A percentile compares a stretch with the other conserved stretches of the same genome.
Evolutionary conservation across 768 basidiomycete genomes (phyloP).

Genomic region (Rhodosporidiobolus sp.): DNA sequence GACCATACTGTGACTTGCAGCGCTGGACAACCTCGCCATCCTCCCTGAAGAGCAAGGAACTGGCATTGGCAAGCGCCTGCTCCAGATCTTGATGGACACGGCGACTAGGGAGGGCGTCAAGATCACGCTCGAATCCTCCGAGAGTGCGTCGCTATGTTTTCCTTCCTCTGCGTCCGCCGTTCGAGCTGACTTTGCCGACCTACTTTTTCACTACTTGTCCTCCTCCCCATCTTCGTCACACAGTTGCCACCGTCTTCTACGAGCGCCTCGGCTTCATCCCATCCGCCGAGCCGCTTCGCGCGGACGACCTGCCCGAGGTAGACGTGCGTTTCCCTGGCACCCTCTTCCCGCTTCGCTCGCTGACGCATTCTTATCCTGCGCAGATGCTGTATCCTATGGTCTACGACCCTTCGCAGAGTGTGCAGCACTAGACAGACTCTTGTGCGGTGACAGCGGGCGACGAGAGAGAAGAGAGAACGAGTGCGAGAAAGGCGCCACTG

Average conservation of each 20-base stretch:
- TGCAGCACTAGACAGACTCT: too few relatives aligned
- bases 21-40: slow-evolving; percentile 1
- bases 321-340: not conserved
- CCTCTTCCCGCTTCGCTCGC: not conserved
- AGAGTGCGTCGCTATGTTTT: not conserved
- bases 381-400: too few relatives aligned
- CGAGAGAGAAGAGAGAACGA: too few relatives aligned
- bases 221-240: too few relatives aligned
- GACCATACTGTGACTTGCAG: too few relatives aligned
- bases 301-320: not conserved
- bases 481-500: too few relatives aligned
- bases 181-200: too few relatives aligned
- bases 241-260: not conserved
- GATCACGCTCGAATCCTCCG: not conserved
- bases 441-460: too few relatives aligned
- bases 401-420: too few relatives aligned
- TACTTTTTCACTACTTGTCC: too few relatives aligned
- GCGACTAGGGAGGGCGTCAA: not conserved
- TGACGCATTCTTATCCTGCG: too few relatives aligned
- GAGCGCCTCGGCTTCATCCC: not conserved
- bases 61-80: not conserved
- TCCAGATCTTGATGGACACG: not conserved
- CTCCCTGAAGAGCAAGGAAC: not conserved
- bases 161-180: not conserved
- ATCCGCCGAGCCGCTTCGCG: not conserved